Conservation (phyloP, 148 eudicot genomes). For the Camellia lanceoleosa region DNA sequence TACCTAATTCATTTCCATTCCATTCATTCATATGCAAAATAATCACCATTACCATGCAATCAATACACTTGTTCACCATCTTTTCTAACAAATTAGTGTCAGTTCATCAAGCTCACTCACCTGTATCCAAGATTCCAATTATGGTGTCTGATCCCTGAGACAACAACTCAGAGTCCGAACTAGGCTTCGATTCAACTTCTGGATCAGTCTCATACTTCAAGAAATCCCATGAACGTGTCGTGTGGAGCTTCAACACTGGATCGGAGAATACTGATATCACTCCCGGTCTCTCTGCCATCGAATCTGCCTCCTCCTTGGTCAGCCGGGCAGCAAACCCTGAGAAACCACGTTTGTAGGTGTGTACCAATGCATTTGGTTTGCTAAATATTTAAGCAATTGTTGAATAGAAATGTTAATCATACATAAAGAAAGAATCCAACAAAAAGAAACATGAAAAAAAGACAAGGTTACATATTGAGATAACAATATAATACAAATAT, state of each 20-base stretch:
- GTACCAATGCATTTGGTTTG: constrained; percentile 44
- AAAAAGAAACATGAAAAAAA: too few relatives aligned
- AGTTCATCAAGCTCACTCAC: constrained; percentile 20
- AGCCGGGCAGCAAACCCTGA: constrained; percentile 62
- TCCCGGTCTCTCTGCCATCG: constrained; percentile 42
- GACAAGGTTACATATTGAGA: too few relatives aligned
- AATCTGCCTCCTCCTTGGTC: constrained; percentile 46
- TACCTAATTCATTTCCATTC: constrained; percentile 32
- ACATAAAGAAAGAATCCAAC: background rate
- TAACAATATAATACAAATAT: too few relatives aligned
- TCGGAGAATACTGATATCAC: constrained; percentile 79
- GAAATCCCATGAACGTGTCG: constrained; percentile 78
- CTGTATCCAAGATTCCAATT: constrained; percentile 73
- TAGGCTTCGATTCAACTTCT: constrained; percentile 22
- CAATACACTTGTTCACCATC: background rate
- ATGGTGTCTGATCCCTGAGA: constrained; percentile 39
- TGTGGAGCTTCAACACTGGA: constrained; percentile 57
- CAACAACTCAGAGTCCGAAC: constrained; percentile 1
- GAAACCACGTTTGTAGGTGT: constrained; percentile 57
- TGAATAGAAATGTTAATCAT: too few relatives aligned
- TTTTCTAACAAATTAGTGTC: background rate
- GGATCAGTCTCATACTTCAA: constrained; percentile 39
- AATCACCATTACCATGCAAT: too few relatives aligned
- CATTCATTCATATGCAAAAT: too few relatives aligned
- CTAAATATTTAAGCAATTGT: constrained; percentile 22